Evolutionary conservation across 371 early-diverging fungal species (phyloP).

Genomic region (Coemansia sp.): DNA sequence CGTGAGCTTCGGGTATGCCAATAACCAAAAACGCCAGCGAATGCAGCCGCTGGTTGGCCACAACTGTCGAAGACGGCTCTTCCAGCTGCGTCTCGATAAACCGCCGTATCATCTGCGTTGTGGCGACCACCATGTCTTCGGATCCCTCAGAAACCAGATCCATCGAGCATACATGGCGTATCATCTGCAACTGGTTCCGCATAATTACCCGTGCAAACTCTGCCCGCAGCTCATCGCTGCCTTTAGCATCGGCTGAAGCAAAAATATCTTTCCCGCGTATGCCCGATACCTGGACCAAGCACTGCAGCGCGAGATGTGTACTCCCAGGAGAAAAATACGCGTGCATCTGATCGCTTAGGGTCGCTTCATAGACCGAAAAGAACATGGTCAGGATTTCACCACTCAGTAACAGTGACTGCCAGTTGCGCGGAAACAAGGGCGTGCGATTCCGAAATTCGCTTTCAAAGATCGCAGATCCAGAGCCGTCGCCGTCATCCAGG

Average conservation of each 20-base stretch:
- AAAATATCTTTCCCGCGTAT: constrained; percentile 44
- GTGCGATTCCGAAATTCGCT: constrained; percentile 33
- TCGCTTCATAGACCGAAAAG: constrained; percentile 44
- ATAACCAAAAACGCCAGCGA: constrained; percentile 34
- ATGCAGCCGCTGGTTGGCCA: constrained; percentile 25
- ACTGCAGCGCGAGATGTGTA: constrained; percentile 45
- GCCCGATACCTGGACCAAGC: constrained; percentile 43
- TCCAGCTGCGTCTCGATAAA: constrained; percentile 48
- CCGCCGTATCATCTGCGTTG: constrained; percentile 47
- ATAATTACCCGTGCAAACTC: constrained; percentile 38
- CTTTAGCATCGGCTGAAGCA: constrained; percentile 8
- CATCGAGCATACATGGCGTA: constrained; percentile 45
- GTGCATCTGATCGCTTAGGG: constrained; percentile 47
- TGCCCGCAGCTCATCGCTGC: constrained; percentile 31
- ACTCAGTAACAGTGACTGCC: constrained; percentile 38
- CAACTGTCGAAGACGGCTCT: constrained; percentile 25
- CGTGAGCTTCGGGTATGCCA: constrained; percentile 39
- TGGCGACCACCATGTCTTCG: constrained; percentile 45
- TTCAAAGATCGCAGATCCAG: constrained; percentile 22
- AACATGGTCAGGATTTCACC: constrained; percentile 39
- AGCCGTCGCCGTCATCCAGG: constrained; percentile 14
- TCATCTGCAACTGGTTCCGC: constrained; percentile 39
- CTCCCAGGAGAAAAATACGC: constrained; percentile 45
- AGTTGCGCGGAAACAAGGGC: constrained; percentile 36
- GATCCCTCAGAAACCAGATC: constrained; percentile 36